These are phyloP conservation scores for Hypoxylon fragiforme DNA, from an alignment of 495 filamentous ascomycete species.

Conservation along the genomic window DNA sequence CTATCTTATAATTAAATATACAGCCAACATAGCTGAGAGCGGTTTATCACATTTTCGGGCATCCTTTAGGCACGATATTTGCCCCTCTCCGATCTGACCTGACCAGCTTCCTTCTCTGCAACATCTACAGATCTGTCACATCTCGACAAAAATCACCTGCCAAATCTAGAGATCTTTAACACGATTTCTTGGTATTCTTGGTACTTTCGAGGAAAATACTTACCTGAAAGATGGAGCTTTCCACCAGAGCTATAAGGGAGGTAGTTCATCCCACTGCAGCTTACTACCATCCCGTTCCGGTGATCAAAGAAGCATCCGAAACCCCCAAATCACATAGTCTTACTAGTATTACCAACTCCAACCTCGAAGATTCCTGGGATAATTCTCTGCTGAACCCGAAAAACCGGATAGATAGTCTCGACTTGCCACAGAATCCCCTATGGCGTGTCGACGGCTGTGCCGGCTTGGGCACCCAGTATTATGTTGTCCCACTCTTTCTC, in stretches of 20 bases:
- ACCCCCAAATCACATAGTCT: neutral
- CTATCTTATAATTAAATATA: no score
- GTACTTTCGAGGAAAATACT: slow-evolving; percentile 4
- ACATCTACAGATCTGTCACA: neutral
- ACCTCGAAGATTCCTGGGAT: slow-evolving; percentile 35
- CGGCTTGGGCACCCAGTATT: slow-evolving; percentile 53
- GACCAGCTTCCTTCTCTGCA: neutral
- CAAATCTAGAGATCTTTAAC: slow-evolving; percentile 1
- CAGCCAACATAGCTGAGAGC: neutral
- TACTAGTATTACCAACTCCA: neutral
- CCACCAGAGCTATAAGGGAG: slow-evolving; percentile 45
- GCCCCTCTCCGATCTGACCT: slow-evolving; percentile 5
- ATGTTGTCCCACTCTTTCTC: slow-evolving; percentile 48
- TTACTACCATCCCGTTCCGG: slow-evolving; percentile 33
- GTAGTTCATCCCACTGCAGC: slow-evolving; percentile 55
- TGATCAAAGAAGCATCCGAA: slow-evolving; percentile 7
- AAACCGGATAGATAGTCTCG: slow-evolving; percentile 55
- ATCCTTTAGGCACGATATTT: slow-evolving; percentile 20
- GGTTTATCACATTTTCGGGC: no score
- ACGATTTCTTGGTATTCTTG: no score
- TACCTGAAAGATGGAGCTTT: slow-evolving; percentile 46
- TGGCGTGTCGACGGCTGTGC: slow-evolving; percentile 56
- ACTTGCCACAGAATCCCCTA: slow-evolving; percentile 41
- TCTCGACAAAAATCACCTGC: neutral
- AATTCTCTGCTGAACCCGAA: slow-evolving; percentile 52